Evolutionary conservation across 2,329 filamentous ascomycete species (phyloP).

Genomic region (Curvularia verruculosa): DNA sequence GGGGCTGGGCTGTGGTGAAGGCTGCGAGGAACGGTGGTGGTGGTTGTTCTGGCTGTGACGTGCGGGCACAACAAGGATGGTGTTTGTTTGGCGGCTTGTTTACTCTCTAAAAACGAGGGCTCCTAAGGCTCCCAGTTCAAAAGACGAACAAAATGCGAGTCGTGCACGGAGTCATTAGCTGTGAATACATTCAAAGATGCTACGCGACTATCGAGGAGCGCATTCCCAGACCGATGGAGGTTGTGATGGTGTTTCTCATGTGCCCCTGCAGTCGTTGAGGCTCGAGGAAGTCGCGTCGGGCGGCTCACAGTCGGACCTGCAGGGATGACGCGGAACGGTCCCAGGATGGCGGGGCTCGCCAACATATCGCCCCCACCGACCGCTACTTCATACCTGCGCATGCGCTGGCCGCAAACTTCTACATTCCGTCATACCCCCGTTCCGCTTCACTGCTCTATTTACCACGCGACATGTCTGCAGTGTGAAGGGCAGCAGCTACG

Average conservation of each 20-base stretch:
- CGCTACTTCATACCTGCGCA: constrained; percentile 22
- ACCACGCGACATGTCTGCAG: constrained; percentile 44
- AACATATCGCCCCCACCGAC: constrained; percentile 31
- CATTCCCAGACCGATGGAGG: constrained; percentile 3
- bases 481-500: constrained; percentile 56
- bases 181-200: neutral
- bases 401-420: constrained; percentile 35
- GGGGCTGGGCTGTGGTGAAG: neutral
- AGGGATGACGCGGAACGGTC: constrained; percentile 20
- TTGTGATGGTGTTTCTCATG: constrained; percentile 22
- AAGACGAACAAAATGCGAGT: neutral
- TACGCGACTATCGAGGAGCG: neutral
- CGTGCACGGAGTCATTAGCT: neutral
- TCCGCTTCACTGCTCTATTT: constrained; percentile 20
- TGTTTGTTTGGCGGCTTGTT: constrained; percentile 47
- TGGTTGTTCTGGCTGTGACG: constrained; percentile 11
- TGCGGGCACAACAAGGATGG: constrained; percentile 12
- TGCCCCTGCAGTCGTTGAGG: constrained; percentile 14
- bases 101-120: constrained; percentile 35
- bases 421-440: constrained; percentile 23
- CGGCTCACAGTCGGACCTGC: constrained; percentile 21
- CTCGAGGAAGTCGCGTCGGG: constrained; percentile 29
- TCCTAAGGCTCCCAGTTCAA: constrained; percentile 5
- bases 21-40: neutral
- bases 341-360: constrained; percentile 28